These are phyloP conservation scores for Jackrogersella minutella DNA, from an alignment of 495 filamentous ascomycete genomes.

Conservation along the genomic window DNA sequence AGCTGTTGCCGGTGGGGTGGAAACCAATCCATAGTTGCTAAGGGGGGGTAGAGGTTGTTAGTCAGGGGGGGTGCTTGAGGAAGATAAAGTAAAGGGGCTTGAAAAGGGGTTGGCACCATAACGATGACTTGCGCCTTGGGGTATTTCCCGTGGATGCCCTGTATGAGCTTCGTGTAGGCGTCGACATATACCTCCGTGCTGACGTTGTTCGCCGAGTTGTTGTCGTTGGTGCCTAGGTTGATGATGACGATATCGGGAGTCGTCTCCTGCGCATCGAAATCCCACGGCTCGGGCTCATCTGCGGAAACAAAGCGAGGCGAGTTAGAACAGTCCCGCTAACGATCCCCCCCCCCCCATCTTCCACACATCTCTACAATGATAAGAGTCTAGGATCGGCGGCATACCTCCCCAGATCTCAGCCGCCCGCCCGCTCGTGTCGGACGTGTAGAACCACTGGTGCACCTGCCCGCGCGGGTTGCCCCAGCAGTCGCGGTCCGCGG, in stretches of 20 bases:
- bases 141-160: conserved; percentile 67
- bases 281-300: conserved; percentile 66
- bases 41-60: not conserved
- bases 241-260: conserved; percentile 72
- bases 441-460: conserved; percentile 73
- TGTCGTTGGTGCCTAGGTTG: conserved; percentile 74
- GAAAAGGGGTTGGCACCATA: conserved; percentile 56
- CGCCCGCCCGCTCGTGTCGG: conserved; percentile 65
- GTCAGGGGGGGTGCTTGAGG: not conserved
- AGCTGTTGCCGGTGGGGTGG: conserved; percentile 61
- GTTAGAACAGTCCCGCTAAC: not conserved
- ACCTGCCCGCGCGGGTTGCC: conserved; percentile 62
- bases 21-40: conserved; percentile 72
- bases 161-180: conserved; percentile 66
- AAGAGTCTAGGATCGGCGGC: conserved; percentile 1
- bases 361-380: no score
- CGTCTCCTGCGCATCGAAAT: conserved; percentile 63
- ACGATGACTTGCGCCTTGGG: conserved; percentile 69
- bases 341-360: no score
- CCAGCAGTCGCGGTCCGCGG: conserved; percentile 66
- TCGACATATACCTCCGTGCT: conserved; percentile 60
- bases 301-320: not conserved
- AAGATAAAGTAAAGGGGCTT: not conserved
- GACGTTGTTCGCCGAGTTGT: conserved; percentile 66
- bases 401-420: conserved; percentile 58